Base-by-base conservation (phyloP, 2,329 filamentous ascomycete species). In the Blumeria graminis region DNA sequence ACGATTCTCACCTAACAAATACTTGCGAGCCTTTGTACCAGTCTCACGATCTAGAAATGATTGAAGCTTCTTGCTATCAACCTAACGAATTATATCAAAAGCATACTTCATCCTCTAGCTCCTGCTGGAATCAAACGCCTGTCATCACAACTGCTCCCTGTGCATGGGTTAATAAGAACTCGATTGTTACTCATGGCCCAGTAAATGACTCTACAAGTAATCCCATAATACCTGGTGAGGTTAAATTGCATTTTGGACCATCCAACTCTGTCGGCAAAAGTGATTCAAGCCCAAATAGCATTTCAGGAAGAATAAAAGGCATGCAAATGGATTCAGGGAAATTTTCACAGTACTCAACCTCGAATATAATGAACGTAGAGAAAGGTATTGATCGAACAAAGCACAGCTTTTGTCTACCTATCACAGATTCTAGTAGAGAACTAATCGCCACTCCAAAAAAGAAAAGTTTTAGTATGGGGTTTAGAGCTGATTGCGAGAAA, bases 391-490 rank as follows among this genome's bases (percentile, higher is more conserved):
- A 56, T 16, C 58, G 63, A 34, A 64, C 64, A n/a, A 67, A 64
- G 59, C 64, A 66, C 53, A 66, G 65, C 56, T 57, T 67, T 32
- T 56, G 65, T n/a, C 38, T 41, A 58, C 61, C 59, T 41, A 65
- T 65, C 64, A 64, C 63, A 16, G 64, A 63, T 7, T 59, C 58
- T 51, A 61, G 61, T n/a, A 59, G 57, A 18, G 61, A 62, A 28
- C 53, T 59, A 14, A 41, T 57, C 18, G 59, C 53, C 52, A 56
- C 57, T 10, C 76, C 77, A 61, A 79, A 78, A 75, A 84, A 82
- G 69, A 78, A 77, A 66, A 79, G 76, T 59, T 82, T 88, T 66
- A 84, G 82, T 63, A 86, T 88, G 77, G 84, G 84, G 55, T 88
- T 82, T 69, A 73, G 84, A 60, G 75, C 80, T 11, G 84, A 86